Evolutionary conservation across 768 basidiomycete species (phyloP), one percentile per base, ranked within the genome.

Genomic region (Trametes cubensis): DNA sequence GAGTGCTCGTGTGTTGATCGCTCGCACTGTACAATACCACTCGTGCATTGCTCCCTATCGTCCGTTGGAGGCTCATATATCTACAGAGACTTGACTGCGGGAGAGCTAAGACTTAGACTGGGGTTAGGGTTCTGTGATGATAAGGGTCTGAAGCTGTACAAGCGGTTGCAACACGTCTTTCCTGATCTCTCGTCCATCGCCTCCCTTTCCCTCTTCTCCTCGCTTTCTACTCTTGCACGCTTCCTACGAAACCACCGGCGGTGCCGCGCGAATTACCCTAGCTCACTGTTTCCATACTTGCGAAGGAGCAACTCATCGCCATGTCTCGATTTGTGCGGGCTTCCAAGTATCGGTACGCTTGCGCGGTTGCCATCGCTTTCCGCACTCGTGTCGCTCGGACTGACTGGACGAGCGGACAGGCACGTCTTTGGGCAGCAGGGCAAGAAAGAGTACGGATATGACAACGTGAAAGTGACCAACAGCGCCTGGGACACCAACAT

Each of bases 401-500:
- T 34, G 18, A n/a, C n/a, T 49, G 39, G 44, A 20, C 11, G 49
- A 44, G 8, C 34, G 34, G 34, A 38, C 70, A 94, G 93, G 67
- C 95, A 98, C 76, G 94, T 96, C 73, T 98, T 90, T 73, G 95
- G 93, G 34, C 91, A 94, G 68, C 75, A 86, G 65, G 83, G 88
- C 39, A 96, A 95, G 81, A 94, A 92, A 72, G 91, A 94, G 73
- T 80, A 90, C 67, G 78, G 83, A 21, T 75, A 88, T 63, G 92
- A 94, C 72, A 95, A 94, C 65, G 79, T 94, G 67, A 94, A 94
- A 74, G 82, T 94, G 18, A 89, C 92, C 51, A 88, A 85, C 74
- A 92, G 86, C 67, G 95, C 96, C 10, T 98, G 94, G 94, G 96
- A 98, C 74, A 98, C 96, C 46, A 96, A 98, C 73, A 77, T 98